Conservation (phyloP, 768 basidiomycete genomes). For the Tulasnella sp. region DNA sequence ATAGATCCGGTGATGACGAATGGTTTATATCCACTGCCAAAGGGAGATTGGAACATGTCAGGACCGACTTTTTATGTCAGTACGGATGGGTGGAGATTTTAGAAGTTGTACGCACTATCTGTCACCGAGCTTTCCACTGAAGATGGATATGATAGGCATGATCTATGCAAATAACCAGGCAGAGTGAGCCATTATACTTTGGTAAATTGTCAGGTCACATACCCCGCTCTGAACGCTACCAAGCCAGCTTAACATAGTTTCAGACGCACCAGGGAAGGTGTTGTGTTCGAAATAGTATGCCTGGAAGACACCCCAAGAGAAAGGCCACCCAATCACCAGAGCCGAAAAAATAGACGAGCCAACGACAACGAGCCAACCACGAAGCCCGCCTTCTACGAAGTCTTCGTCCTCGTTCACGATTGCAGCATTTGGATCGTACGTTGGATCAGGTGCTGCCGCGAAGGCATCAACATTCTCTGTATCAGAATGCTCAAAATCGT, state of each 20-base stretch:
- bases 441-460: no score
- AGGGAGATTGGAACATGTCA: no score
- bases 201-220: background rate
- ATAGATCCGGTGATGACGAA: background rate
- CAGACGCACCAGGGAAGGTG: constrained; percentile 1
- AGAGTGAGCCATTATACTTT: no score
- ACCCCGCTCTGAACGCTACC: background rate
- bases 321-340: background rate
- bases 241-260: background rate
- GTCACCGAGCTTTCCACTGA: constrained; percentile 7
- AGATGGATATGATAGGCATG: constrained; percentile 5
- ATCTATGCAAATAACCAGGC: background rate
- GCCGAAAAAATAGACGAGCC: constrained; percentile 5
- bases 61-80: no score
- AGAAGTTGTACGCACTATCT: background rate
- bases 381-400: background rate
- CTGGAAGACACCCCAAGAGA: constrained; percentile 10
- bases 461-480: no score
- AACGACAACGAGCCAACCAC: constrained; percentile 8
- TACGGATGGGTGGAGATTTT: background rate
- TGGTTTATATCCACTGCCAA: constrained; percentile 1
- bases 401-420: no score
- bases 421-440: no score
- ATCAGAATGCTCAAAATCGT: no score
- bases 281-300: background rate